Evolutionary conservation across 495 filamentous ascomycete genomes (phyloP).

Genomic region (Penicillium subrubescens): DNA sequence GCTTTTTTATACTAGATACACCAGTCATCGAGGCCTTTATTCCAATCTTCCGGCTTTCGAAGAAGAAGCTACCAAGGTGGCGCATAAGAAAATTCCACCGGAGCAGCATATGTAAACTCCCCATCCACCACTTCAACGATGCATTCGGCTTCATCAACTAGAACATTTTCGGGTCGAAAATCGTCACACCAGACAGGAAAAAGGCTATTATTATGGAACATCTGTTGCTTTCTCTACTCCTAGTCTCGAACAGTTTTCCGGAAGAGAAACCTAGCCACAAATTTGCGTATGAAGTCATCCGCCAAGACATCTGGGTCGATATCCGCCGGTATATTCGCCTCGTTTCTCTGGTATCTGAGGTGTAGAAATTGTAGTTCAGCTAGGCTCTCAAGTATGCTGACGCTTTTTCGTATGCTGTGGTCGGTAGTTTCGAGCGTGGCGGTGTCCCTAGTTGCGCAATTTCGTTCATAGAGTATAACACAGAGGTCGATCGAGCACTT

Average conservation of each 20-base stretch:
- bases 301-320: constrained; percentile 5
- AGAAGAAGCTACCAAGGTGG: constrained; percentile 13
- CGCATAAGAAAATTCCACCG: constrained; percentile 8
- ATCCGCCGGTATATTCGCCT: constrained; percentile 8
- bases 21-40: constrained; percentile 27
- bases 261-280: constrained; percentile 10
- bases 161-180: constrained; percentile 6
- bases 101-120: constrained; percentile 9
- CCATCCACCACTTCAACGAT: constrained; percentile 7
- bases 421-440: constrained; percentile 17
- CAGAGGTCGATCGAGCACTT: constrained; percentile 14
- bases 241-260: constrained; percentile 7
- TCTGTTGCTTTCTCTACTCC: constrained; percentile 3
- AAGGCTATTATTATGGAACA: constrained; percentile 1
- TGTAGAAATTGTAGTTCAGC: constrained; percentile 17
- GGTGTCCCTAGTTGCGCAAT: constrained; percentile 16
- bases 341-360: constrained; percentile 11
- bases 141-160: constrained; percentile 6
- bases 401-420: constrained; percentile 9
- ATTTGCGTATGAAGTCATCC: constrained; percentile 13
- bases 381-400: constrained; percentile 17
- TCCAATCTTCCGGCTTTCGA: constrained; percentile 11
- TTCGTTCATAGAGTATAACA: constrained; percentile 19
- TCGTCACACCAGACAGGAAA: constrained; percentile 13
- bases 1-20: constrained; percentile 16